Base-by-base conservation (phyloP, 345 rosid genomes). In the Dipteronia dyeriana region DNA sequence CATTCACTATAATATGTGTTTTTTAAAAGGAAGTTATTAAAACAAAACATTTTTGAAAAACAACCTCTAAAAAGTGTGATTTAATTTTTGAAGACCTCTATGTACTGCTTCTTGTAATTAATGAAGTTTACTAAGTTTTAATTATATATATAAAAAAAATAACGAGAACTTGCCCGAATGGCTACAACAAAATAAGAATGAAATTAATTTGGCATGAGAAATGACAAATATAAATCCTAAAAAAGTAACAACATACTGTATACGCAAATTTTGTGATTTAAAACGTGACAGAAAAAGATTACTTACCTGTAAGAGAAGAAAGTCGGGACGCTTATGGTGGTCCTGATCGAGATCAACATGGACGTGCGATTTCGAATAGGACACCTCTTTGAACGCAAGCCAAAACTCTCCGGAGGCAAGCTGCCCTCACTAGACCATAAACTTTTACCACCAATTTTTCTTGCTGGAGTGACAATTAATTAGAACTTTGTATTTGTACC, bases 111-210 rank as follows among this genome's bases (percentile, higher is more conserved):
- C n/a, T n/a, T n/a, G n/a, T n/a, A n/a, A n/a, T n/a, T n/a, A n/a
- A n/a, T n/a, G n/a, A n/a, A n/a, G n/a, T n/a, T n/a, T n/a, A n/a
- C n/a, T n/a, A n/a, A n/a, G n/a, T n/a, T n/a, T n/a, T n/a, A n/a
- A n/a, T n/a, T n/a, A n/a, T n/a, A n/a, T n/a, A n/a, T n/a, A n/a
- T n/a, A n/a, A n/a, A n/a, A n/a, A n/a, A n/a, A 5, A 91, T 80
- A 2, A 81, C 91, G 7, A 96, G 96, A 80, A 92, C 94, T 88
- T 91, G 93, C 71, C 98, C 98, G 72, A 94, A 94, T 0, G 98
- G 98, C 96, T 92, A 38, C 57, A 65, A 12, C 10, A 71, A 12
- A 25, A 47, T 14, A 47, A 47, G 43, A 66, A 9, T 17, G 51
- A 47, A 8, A 9, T 49, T 26, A 2, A 26, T 26, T 26, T 26